Evolutionary conservation across 495 filamentous ascomycete species (phyloP).

Genomic region (Talaromyces nanjingensis): DNA sequence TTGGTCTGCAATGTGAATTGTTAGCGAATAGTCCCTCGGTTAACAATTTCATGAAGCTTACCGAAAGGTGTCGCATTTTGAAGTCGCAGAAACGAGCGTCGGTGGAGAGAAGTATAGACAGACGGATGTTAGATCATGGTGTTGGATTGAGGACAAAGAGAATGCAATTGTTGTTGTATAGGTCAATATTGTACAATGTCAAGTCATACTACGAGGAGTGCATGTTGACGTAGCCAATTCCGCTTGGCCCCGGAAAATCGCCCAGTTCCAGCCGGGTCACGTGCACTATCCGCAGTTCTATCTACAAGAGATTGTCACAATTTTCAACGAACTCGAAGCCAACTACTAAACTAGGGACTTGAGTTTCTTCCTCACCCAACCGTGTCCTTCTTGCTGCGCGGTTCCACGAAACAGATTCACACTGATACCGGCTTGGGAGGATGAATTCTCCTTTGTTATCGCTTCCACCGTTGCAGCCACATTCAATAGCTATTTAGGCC

Average conservation of each 20-base stretch:
- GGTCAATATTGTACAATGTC: neutral
- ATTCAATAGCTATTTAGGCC: too few species aligned
- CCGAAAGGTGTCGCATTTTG: slow-evolving; percentile 9
- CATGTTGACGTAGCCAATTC: slow-evolving; percentile 5
- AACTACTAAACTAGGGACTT: too few species aligned
- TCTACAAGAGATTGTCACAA: too few species aligned
- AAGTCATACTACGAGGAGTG: neutral
- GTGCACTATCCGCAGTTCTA: too few species aligned
- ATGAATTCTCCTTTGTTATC: too few species aligned
- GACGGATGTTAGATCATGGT: neutral
- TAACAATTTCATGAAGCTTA: neutral
- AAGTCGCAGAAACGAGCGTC: neutral
- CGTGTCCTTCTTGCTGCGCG: too few species aligned
- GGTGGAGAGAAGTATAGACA: neutral
- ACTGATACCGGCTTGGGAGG: too few species aligned
- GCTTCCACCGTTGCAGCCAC: too few species aligned
- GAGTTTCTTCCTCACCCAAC: too few species aligned
- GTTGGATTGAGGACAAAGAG: neutral
- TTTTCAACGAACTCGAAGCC: too few species aligned
- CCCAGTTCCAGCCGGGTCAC: neutral
- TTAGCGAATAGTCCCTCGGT: neutral
- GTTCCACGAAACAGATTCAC: too few species aligned
- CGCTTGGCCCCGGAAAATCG: neutral
- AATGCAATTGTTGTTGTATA: neutral
- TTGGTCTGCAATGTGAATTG: neutral